These are phyloP conservation scores for Candida xiaguanensis DNA, from an alignment of 805 yeast genomes.

Conservation along the genomic window DNA sequence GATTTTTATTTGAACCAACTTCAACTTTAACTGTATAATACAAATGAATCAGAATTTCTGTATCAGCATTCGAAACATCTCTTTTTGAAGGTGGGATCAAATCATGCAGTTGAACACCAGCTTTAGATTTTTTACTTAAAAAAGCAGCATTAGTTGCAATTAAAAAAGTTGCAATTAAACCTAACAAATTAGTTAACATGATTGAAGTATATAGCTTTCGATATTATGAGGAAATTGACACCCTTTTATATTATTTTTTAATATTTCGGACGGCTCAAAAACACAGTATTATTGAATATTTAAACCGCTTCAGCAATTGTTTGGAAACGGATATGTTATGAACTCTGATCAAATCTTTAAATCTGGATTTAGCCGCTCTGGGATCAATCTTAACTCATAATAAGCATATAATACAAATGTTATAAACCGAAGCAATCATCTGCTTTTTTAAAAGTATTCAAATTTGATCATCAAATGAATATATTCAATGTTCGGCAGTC, in stretches of 20 bases:
- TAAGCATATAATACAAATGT: too few species aligned
- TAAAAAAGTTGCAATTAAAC: background rate
- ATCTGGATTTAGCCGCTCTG: too few species aligned
- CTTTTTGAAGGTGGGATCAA: background rate
- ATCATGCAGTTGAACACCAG: background rate
- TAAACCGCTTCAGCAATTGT: too few species aligned
- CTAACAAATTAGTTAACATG: background rate
- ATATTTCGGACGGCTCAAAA: too few species aligned
- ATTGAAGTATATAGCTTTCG: background rate
- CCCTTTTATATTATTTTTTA: too few species aligned
- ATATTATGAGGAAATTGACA: background rate
- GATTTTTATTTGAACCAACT: slow-evolving; percentile 14
- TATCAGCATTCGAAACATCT: background rate
- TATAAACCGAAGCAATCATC: too few species aligned
- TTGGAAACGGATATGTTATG: too few species aligned
- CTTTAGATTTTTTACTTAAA: background rate
- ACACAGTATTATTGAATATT: too few species aligned
- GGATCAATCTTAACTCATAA: too few species aligned
- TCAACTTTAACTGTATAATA: slow-evolving; percentile 11
- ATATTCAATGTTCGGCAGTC: too few species aligned
- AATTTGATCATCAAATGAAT: too few species aligned
- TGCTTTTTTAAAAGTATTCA: too few species aligned
- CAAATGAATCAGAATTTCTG: background rate
- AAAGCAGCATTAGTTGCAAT: background rate
- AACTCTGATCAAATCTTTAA: background rate